Percentiles rank a stretch among this genome's conserved stretches.
phyloP scores from a whole-genome alignment of 805 yeast genomes.

The Lipomyces yamanashiensis region DNA sequence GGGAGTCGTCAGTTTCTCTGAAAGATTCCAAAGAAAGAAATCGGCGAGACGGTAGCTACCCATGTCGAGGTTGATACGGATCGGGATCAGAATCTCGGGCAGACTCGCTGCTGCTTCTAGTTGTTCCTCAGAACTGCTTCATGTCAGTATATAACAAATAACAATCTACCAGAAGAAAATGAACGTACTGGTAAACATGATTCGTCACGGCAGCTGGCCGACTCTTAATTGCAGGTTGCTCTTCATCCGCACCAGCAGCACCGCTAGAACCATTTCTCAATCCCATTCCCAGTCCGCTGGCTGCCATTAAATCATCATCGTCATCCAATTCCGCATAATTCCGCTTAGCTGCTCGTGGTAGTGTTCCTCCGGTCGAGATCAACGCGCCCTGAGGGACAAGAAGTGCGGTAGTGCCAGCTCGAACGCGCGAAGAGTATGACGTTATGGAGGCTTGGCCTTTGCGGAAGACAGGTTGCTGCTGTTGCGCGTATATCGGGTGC shows the following conservation, averaged over 20 bases:
- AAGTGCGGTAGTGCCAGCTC: slow-evolving; percentile 33
- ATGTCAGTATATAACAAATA: neutral
- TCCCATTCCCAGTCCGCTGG: neutral
- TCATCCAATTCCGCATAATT: slow-evolving; percentile 34
- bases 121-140: slow-evolving; percentile 43
- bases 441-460: slow-evolving; percentile 36
- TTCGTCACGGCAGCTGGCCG: slow-evolving; percentile 32
- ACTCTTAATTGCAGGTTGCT: slow-evolving; percentile 16
- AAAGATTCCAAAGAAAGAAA: slow-evolving; percentile 73
- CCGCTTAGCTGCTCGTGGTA: slow-evolving; percentile 31
- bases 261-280: neutral
- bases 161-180: neutral
- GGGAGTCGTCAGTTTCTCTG: slow-evolving; percentile 63
- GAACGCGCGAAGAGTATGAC: slow-evolving; percentile 33
- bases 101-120: slow-evolving; percentile 49
- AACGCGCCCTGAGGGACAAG: slow-evolving; percentile 34
- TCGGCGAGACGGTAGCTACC: slow-evolving; percentile 62
- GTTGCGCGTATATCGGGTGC: slow-evolving; percentile 8
- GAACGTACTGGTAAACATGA: slow-evolving; percentile 23
- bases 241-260: slow-evolving; percentile 15
- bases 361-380: slow-evolving; percentile 31
- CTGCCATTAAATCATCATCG: slow-evolving; percentile 27
- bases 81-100: slow-evolving; percentile 61
- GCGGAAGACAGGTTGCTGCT: slow-evolving; percentile 14
- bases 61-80: slow-evolving; percentile 64